These are phyloP conservation scores for Neurospora sp. DNA, from an alignment of 2,329 filamentous ascomycete genomes.

Conservation along the genomic window DNA sequence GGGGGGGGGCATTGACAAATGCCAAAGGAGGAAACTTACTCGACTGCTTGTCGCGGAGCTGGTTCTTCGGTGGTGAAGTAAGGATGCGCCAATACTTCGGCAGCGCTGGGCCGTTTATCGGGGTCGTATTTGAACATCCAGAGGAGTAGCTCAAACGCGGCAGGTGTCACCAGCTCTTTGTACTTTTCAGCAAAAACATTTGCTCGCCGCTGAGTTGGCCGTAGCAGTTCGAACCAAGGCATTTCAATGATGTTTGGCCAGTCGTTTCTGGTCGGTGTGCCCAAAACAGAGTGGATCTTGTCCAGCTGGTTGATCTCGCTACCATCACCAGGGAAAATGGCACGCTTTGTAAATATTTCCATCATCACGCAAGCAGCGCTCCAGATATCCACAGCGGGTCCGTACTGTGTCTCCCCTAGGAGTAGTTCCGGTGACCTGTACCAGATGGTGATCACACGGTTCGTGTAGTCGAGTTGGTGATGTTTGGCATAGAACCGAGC, in stretches of 20 bases:
- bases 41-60: conserved; percentile 62
- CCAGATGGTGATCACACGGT: conserved; percentile 98
- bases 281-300: conserved; percentile 88
- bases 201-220: conserved; percentile 62
- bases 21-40: conserved; percentile 46
- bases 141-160: conserved; percentile 71
- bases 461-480: conserved; percentile 89
- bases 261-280: conserved; percentile 71
- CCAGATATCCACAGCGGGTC: conserved; percentile 88
- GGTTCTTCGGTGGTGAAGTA: conserved; percentile 86
- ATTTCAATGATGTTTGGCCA: conserved; percentile 91
- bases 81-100: conserved; percentile 72
- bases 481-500: conserved; percentile 94
- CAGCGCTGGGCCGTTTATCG: conserved; percentile 67
- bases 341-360: conserved; percentile 88
- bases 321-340: conserved; percentile 91
- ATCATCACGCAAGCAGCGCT: conserved; percentile 94
- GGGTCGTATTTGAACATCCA: conserved; percentile 90
- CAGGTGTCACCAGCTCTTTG: conserved; percentile 62
- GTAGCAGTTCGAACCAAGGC: conserved; percentile 91
- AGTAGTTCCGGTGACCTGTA: conserved; percentile 87
- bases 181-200: conserved; percentile 79
- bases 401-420: conserved; percentile 82
- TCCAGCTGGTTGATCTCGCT: conserved; percentile 94
- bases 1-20: background rate